phyloP scores from a whole-genome alignment of 2,329 filamentous ascomycete species.

The Annulohypoxylon truncatum region DNA sequence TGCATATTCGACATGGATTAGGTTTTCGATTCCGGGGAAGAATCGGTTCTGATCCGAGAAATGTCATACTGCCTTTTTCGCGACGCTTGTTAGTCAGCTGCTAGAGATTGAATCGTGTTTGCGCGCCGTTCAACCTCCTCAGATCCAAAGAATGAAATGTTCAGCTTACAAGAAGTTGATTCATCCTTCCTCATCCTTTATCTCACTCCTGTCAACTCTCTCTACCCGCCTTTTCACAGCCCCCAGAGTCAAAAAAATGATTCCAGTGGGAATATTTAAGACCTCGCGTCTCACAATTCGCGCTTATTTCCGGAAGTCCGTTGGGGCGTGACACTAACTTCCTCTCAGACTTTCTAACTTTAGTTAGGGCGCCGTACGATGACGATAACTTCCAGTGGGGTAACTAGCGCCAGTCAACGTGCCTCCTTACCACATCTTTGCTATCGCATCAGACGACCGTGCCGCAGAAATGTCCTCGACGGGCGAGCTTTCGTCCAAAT shows the following conservation, averaged over 20 bases:
- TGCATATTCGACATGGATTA: neutral
- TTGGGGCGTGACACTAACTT: conserved; percentile 25
- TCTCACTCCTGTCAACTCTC: neutral
- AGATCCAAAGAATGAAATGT: neutral
- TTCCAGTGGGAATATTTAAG: neutral
- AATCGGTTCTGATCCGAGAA: no score
- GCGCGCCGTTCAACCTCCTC: neutral
- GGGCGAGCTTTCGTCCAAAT: neutral
- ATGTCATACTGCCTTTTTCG: neutral
- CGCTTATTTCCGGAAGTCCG: conserved; percentile 36
- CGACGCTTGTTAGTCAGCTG: neutral
- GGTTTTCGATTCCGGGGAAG: neutral
- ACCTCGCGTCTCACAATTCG: conserved; percentile 4
- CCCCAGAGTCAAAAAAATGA: neutral
- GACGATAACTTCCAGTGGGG: conserved; percentile 16
- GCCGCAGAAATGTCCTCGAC: neutral
- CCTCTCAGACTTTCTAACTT: neutral
- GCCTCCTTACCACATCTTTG: neutral
- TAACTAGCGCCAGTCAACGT: neutral
- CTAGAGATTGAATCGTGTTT: neutral
- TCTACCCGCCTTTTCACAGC: neutral
- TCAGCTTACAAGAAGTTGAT: neutral
- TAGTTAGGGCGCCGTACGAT: neutral
- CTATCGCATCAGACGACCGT: conserved; percentile 11
- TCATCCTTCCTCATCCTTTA: neutral